A percentile compares a stretch with the other conserved stretches of the same genome.
Evolutionary conservation across 2,329 filamentous ascomycete species (phyloP).

Genomic region (Arthrobotrys megalospora): DNA sequence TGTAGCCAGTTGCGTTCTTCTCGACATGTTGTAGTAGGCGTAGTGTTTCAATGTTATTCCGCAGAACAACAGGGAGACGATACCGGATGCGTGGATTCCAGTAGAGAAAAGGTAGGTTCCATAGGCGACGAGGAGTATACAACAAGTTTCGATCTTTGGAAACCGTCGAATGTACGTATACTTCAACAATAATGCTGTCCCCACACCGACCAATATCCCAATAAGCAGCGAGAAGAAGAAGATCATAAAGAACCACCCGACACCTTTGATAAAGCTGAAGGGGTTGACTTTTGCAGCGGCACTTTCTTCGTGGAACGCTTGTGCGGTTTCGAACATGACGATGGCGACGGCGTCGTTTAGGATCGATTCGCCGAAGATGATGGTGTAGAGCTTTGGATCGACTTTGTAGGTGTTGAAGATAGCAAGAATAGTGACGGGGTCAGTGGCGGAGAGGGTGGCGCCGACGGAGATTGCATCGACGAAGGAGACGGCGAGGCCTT

Average conservation of each 20-base stretch:
- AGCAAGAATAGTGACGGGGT: conserved; percentile 96
- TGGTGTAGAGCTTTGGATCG: conserved; percentile 96
- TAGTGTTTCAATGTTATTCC: conserved; percentile 99
- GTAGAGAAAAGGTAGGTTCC: conserved; percentile 98
- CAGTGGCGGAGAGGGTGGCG: conserved; percentile 94
- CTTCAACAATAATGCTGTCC: conserved; percentile 89
- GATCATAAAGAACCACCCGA: conserved; percentile 93
- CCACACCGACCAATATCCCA: conserved; percentile 87
- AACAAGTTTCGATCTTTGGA: conserved; percentile 95
- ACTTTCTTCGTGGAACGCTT: conserved; percentile 85
- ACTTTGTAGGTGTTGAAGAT: conserved; percentile 99
- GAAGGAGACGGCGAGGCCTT: conserved; percentile 87
- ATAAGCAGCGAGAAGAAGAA: conserved; percentile 96
- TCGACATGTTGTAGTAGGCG: conserved; percentile 99
- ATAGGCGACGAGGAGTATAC: conserved; percentile 94
- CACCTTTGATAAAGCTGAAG: conserved; percentile 88
- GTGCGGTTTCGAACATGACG: conserved; percentile 97
- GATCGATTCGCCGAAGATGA: conserved; percentile 99
- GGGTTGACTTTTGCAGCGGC: conserved; percentile 72
- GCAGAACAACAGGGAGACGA: conserved; percentile 96
- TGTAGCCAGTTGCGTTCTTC: conserved; percentile 94
- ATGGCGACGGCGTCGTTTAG: conserved; percentile 98
- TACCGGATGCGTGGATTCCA: conserved; percentile 94
- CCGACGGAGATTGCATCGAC: conserved; percentile 97
- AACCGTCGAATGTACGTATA: conserved; percentile 93